phyloP scores from a whole-genome alignment of 169 alveolate genomes.

The Eimeria sp. region DNA sequence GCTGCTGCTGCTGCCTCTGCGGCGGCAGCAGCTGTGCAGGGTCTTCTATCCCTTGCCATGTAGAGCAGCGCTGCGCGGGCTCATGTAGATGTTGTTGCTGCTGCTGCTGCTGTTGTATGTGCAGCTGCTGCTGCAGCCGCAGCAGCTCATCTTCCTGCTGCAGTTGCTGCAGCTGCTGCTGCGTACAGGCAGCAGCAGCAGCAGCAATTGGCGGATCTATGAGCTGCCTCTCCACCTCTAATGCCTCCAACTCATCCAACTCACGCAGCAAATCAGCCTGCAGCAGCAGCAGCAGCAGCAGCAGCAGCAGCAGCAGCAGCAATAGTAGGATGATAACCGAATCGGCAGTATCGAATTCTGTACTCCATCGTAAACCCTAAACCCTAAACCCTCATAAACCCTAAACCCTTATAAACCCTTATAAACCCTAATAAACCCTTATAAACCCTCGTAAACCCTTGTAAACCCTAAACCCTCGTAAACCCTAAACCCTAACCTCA shows the following conservation, averaged over 20 bases:
- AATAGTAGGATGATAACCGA: neutral
- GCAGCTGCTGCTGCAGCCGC: conserved; percentile 49
- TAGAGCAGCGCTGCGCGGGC: neutral
- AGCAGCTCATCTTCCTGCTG: neutral
- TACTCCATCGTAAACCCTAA: neutral
- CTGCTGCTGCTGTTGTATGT: conserved; percentile 31
- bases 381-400: neutral
- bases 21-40: neutral
- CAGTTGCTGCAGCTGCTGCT: no score
- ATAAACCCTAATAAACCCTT: no score
- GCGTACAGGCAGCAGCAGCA: neutral
- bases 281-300: conserved; percentile 22
- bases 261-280: conserved; percentile 33
- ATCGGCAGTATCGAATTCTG: neutral
- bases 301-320: neutral
- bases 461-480: neutral
- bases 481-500: conserved; percentile 10
- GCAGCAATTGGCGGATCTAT: neutral
- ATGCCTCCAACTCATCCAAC: conserved; percentile 28
- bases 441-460: no score
- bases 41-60: neutral
- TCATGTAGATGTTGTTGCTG: neutral
- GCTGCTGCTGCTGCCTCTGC: conserved; percentile 16
- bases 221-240: conserved; percentile 32
- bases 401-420: no score